Evolutionary conservation across 805 yeast genomes (phyloP), one percentile per base, ranked within the genome.

Genomic region (Lipomyces starkeyi): DNA sequence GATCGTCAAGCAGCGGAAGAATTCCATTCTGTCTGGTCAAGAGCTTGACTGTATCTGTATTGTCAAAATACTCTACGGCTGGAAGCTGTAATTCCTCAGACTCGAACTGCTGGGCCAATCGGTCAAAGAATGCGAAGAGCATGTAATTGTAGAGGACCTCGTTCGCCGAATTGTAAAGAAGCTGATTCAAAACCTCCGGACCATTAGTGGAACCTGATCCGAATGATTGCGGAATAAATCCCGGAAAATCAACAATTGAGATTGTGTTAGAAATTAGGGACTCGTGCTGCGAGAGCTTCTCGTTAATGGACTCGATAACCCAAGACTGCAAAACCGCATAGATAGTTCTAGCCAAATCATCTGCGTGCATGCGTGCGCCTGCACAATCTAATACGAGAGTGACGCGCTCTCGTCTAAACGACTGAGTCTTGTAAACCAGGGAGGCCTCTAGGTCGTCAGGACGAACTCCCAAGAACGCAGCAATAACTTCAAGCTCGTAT

Each of bases 31-130:
- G 81, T 35, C 75, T 80, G 66, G 85, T 84, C 63, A 86, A 81
- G 3, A 87, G 83, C 74, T 83, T 80, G 61, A 88, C 88, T 49
- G 86, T 84, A 66, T 84, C 83, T 34, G 85, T 79, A 75, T 85
- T 86, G 75, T 87, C 88, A 67, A 83, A 82, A 77, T 84, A 86
- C 76, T 85, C 88, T 58, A 83, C 83, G 29, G 81, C 81, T n/a
- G 87, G 87, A 35, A 86, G 80, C 52, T 80, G 81, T 70, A 83
- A 77, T 20, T 79, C 83, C 65, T 81, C 83, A 56, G 79, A 67
- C 52, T 78, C 81, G 56, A 81, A 77, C 57, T 76, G 72, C 35
- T 81, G 80, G 34, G 77, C 73, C 32, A 81, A 79, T 40, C 76
- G 73, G n/a, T 78, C 80, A 71, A 78, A 81, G 68, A 78, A 81